A percentile compares a stretch with the other conserved stretches of the same genome.
Evolutionary conservation across 768 basidiomycete genomes (phyloP).

Genomic region (Galerina marginata): DNA sequence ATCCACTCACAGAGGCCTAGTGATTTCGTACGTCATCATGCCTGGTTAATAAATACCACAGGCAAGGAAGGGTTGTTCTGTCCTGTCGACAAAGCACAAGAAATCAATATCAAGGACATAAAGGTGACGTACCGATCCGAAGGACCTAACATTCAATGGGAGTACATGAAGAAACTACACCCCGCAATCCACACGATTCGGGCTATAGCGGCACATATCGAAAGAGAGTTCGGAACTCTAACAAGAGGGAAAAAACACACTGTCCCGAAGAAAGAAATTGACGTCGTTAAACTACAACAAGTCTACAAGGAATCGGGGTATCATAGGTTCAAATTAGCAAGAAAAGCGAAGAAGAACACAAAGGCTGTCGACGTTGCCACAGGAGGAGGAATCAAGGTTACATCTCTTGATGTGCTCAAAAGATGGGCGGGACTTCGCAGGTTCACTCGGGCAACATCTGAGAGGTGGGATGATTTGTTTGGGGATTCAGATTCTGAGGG

Average conservation of each 20-base stretch:
- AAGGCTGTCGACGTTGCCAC: too few species aligned
- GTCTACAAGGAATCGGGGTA: too few species aligned
- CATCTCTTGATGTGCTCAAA: too few species aligned
- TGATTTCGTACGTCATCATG: slow-evolving; percentile 31
- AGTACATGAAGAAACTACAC: slow-evolving; percentile 35
- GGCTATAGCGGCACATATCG: slow-evolving; percentile 27
- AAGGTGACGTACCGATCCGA: slow-evolving; percentile 40
- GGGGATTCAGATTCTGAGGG: too few species aligned
- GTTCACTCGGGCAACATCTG: too few species aligned
- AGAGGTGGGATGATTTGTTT: too few species aligned
- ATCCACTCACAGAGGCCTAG: too few species aligned
- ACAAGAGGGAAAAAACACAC: slow-evolving; percentile 31
- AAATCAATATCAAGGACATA: slow-evolving; percentile 42
- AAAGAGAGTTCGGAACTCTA: slow-evolving; percentile 30
- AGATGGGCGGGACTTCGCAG: too few species aligned
- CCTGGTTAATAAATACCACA: slow-evolving; percentile 37
- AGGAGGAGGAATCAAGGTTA: too few species aligned
- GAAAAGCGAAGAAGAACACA: too few species aligned
- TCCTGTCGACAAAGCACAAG: slow-evolving; percentile 37
- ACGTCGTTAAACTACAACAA: too few species aligned
- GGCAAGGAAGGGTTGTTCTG: slow-evolving; percentile 28
- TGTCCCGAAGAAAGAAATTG: neutral
- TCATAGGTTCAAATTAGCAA: too few species aligned
- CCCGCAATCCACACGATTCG: slow-evolving; percentile 37
- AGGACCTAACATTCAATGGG: slow-evolving; percentile 37